phyloP scores from a whole-genome alignment of 1,284 basidiomycete species.

The Peniophora sp. region DNA sequence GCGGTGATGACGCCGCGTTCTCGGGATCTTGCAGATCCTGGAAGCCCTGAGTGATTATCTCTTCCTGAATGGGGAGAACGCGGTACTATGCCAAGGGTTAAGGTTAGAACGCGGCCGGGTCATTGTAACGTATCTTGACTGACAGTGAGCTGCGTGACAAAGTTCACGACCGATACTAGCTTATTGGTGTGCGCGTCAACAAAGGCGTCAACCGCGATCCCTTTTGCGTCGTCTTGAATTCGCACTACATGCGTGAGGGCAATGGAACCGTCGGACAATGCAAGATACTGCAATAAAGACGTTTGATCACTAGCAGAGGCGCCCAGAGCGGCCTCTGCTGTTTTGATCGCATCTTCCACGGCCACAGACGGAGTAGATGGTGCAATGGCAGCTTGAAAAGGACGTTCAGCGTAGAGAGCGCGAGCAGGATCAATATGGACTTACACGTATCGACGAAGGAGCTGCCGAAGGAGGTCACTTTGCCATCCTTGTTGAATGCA shows the following conservation, averaged over 20 bases:
- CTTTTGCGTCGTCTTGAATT: conserved; percentile 39
- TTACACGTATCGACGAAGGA: conserved; percentile 34
- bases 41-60: conserved; percentile 29
- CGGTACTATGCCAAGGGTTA: conserved; percentile 27
- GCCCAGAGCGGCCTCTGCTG: conserved; percentile 30
- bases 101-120: too few species aligned
- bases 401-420: conserved; percentile 6
- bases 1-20: conserved; percentile 31
- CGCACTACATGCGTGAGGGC: conserved; percentile 48
- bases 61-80: conserved; percentile 34
- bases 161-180: conserved; percentile 47
- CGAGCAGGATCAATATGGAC: conserved; percentile 18
- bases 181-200: conserved; percentile 51
- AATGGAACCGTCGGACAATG: conserved; percentile 35
- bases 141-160: conserved; percentile 31
- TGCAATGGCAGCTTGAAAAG: conserved; percentile 23
- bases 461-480: conserved; percentile 38
- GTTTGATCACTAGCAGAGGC: conserved; percentile 34
- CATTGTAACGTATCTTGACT: conserved; percentile 20
- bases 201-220: conserved; percentile 58
- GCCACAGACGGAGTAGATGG: conserved; percentile 28
- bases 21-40: conserved; percentile 33
- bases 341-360: conserved; percentile 28
- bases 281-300: conserved; percentile 38
- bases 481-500: conserved; percentile 28